These are phyloP conservation scores for Lenwebbia sp. DNA, from an alignment of 345 rosid genomes.

Conservation along the genomic window DNA sequence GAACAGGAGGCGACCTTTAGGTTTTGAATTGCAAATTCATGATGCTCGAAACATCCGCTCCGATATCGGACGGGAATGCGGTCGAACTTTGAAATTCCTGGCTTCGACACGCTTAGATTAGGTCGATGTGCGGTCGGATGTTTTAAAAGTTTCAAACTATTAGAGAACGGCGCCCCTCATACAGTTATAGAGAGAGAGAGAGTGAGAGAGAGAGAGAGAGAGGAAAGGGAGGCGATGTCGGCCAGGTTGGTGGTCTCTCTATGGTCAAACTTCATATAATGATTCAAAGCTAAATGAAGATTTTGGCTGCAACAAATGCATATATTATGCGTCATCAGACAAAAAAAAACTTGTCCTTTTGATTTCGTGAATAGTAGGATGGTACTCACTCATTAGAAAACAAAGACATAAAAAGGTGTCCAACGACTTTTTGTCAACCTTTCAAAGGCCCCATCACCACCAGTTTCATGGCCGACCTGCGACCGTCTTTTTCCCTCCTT, in stretches of 20 bases:
- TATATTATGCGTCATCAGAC: neutral
- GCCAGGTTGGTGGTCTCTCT: neutral
- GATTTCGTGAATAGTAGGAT: neutral
- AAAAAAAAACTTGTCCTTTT: neutral
- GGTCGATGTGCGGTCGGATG: neutral
- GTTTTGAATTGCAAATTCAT: neutral
- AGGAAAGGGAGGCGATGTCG: neutral
- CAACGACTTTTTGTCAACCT: neutral
- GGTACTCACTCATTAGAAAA: neutral
- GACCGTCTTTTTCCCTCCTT: neutral
- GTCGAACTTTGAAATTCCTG: neutral
- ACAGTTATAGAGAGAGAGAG: neutral
- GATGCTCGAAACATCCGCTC: neutral
- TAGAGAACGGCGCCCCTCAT: neutral
- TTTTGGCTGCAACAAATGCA: neutral
- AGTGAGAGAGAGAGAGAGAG: neutral
- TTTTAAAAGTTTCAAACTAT: neutral
- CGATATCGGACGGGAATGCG: neutral
- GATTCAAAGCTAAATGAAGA: neutral
- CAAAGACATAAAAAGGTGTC: neutral
- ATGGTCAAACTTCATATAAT: neutral
- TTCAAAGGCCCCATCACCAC: neutral
- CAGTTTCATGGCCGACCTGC: neutral
- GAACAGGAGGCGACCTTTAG: neutral
- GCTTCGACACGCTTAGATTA: neutral